A percentile compares a stretch with the other conserved stretches of the same genome.
phyloP scores from a whole-genome alignment of 495 filamentous ascomycete species.

The Podospora appendiculata region DNA sequence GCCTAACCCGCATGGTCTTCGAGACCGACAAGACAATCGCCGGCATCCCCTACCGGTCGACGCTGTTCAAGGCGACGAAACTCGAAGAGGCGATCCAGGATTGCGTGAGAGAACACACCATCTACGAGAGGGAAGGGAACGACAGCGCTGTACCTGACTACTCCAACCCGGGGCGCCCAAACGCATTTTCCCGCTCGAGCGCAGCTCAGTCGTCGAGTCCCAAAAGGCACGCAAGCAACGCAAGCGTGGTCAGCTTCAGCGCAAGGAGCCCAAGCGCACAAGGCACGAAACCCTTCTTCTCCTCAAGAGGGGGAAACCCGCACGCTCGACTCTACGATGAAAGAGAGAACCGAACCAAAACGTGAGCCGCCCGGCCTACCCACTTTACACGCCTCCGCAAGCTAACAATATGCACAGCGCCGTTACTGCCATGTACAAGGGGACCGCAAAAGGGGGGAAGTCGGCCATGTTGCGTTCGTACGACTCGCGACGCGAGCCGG shows the following conservation, averaged over 20 bases:
- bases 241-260: constrained; percentile 55
- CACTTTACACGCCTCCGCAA: not conserved
- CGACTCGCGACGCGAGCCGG: constrained; percentile 83
- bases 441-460: constrained; percentile 54
- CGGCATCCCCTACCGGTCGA: constrained; percentile 87
- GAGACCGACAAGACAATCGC: constrained; percentile 97
- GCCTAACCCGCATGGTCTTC: constrained; percentile 88
- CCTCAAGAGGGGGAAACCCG: constrained; percentile 50
- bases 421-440: constrained; percentile 87
- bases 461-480: constrained; percentile 82
- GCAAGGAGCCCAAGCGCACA: constrained; percentile 36
- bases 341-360: constrained; percentile 83
- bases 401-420: constrained; percentile 41
- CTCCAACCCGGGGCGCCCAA: too few species aligned
- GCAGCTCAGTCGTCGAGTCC: constrained; percentile 21
- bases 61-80: constrained; percentile 91
- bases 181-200: constrained; percentile 25
- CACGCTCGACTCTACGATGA: constrained; percentile 72
- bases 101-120: constrained; percentile 79
- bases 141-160: constrained; percentile 30
- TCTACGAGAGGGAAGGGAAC: constrained; percentile 75
- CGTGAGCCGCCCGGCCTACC: constrained; percentile 49
- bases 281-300: constrained; percentile 22
- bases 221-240: constrained; percentile 48
- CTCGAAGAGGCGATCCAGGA: constrained; percentile 90